phyloP scores from a whole-genome alignment of 768 basidiomycete species.

The Termitomyces sp. region DNA sequence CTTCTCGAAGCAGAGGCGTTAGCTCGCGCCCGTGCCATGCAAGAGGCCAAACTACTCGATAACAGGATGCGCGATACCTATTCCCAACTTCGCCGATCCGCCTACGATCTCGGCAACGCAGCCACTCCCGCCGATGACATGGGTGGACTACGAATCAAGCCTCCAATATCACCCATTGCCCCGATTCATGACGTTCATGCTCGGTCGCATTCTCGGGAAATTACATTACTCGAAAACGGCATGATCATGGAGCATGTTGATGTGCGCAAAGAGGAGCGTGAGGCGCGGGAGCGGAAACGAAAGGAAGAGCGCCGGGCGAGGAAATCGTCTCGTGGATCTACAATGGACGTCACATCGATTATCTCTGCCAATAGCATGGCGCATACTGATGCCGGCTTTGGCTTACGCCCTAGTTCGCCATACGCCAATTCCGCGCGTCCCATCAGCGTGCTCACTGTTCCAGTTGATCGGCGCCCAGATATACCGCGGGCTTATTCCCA shows the following conservation, averaged over 20 bases:
- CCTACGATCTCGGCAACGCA: constrained; percentile 57
- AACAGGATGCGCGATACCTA: constrained; percentile 77
- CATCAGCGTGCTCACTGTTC: constrained; percentile 54
- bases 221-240: constrained; percentile 81
- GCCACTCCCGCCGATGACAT: constrained; percentile 48
- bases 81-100: constrained; percentile 72
- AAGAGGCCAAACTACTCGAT: constrained; percentile 73
- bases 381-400: constrained; percentile 52
- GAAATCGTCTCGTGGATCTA: constrained; percentile 70
- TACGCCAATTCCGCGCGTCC: constrained; percentile 54
- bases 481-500: constrained; percentile 69
- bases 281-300: constrained; percentile 63
- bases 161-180: constrained; percentile 41
- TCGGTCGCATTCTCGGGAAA: constrained; percentile 59
- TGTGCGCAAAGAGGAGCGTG: constrained; percentile 72
- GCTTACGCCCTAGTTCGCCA: constrained; percentile 52
- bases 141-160: constrained; percentile 67
- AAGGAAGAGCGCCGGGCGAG: constrained; percentile 69
- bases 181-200: constrained; percentile 34
- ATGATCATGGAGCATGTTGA: constrained; percentile 88
- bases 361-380: constrained; percentile 59
- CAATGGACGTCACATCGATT: constrained; percentile 66
- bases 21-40: constrained; percentile 72
- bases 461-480: constrained; percentile 49
- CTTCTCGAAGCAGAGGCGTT: constrained; percentile 79